phyloP scores from a whole-genome alignment of 192 early-diverging fungal genomes.

The Podila horticola region DNA sequence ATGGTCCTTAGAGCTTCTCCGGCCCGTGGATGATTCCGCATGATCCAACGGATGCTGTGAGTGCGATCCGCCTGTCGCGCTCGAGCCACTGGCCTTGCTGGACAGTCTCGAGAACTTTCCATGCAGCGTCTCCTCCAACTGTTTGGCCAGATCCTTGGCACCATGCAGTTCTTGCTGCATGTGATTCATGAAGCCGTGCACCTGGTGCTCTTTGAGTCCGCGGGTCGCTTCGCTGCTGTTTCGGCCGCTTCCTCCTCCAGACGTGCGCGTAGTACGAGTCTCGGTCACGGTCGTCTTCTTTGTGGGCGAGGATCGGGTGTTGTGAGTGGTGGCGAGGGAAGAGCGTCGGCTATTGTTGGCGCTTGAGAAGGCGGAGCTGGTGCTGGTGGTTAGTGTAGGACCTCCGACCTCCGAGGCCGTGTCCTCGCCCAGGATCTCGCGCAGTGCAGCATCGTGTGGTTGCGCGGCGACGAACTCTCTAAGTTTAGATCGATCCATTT shows the following conservation, averaged over 20 bases:
- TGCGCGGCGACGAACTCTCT: background rate
- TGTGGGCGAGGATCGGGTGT: background rate
- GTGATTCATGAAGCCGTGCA: conserved; percentile 26
- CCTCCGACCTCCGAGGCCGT: background rate
- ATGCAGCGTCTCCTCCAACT: conserved; percentile 13
- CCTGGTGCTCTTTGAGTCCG: conserved; percentile 19
- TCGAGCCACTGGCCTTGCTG: background rate
- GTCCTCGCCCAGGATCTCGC: background rate
- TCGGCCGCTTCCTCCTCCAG: conserved; percentile 4
- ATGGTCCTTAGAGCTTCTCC: background rate
- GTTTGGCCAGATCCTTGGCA: conserved; percentile 10
- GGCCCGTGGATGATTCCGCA: no score
- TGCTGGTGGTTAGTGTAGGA: background rate
- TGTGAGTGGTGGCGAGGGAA: background rate
- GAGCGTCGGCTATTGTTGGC: background rate
- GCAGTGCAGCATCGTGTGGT: background rate
- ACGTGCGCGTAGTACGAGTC: background rate
- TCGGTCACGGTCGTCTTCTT: background rate
- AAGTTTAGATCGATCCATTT: background rate
- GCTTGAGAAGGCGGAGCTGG: no score
- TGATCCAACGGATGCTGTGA: background rate
- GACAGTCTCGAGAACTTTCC: conserved; percentile 9
- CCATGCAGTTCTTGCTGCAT: conserved; percentile 21
- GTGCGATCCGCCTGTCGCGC: background rate
- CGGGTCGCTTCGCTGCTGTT: conserved; percentile 22